Evolutionary conservation across 352 stramenopile genomes (phyloP), one percentile per base, ranked within the genome.

Genomic region (Phytopythium montanum): DNA sequence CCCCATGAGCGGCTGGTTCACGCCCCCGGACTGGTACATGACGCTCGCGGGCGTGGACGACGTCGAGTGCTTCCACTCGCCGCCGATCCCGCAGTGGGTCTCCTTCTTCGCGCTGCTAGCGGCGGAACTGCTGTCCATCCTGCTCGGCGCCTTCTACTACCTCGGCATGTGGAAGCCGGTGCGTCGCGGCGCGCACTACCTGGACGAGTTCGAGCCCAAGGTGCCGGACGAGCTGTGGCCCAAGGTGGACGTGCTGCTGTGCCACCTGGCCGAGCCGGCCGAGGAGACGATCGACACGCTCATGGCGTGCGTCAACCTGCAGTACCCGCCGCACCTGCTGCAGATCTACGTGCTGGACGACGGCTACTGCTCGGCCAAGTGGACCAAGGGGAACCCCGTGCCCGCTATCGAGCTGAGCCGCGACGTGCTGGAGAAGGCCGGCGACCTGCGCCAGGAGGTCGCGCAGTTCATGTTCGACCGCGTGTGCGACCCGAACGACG

Each of bases 121-220:
- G 7, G 83, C 78, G 0, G 85, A 95, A 48, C 29, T 90, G 18
- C 51, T 95, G 19, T 87, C 65, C 16, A 88, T 92, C 38, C 59
- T 91, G 26, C 69, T 95, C 19, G 77, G 83, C 36, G 61, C 77
- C 5, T 64, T 95, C 26, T 95, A 93, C 73, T 95, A 95, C 76
- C 66, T 93, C n/a, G 85, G 85, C 31, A 95, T 95, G 85, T 95
- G 85, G 85, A 95, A 93, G 45, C 85, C 85, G 5, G 85, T 95
- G 54, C 85, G 83, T 73, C 85, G 85, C 68, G 85, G 85, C 9
- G 83, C 85, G 14, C 85, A 95, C 65, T 95, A 95, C 78, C 88
- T 95, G 41, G 81, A 91, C 56, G 85, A 95, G 64, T 95, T 95
- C 28, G 82, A 93, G 56, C 85, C 85, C 13, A 76, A 78, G 54